Base-by-base conservation (phyloP, 306 rosid species). In the Vigna angularis region DNA sequence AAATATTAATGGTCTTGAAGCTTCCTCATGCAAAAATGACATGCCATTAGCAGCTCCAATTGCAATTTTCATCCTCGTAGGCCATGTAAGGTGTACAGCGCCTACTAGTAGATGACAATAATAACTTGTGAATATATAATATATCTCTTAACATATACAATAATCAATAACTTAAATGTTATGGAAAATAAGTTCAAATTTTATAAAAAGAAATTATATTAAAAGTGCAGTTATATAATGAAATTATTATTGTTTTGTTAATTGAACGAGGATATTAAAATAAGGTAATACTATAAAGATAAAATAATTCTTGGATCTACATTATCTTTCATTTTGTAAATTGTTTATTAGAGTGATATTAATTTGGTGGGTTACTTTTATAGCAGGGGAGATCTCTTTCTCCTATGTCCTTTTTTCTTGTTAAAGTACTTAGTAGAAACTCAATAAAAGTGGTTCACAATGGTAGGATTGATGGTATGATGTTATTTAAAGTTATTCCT, bases 21-120 rank as follows among this genome's bases (percentile, higher is more conserved):
- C 77, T 66, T 92, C 90, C 55, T 90, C 90, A 28, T 92, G 96
- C 49, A 92, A 80, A 83, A 79, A 92, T 11, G 93, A 88, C 63
- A 92, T 93, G 11, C 93, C 93, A 74, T 80, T 86, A 13, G 97
- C 97, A 44, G 90, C 93, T 68, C 86, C 96, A 30, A 88, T 74
- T 40, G 82, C 81, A 32, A 89, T 82, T 79, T 85, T 89, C 85
- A 93, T 66, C 75, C 97, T 82, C 10, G 62, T 18, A 7, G 78
- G 4, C 97, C 97, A 93, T 5, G 92, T 80, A 80, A 93, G 91
- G 7, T 74, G 70, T 74, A 32, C 4, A 34, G 66, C 0, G 72
- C 83, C 91, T 86, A 70, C 20, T 8, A 57, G 59, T 8, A 65
- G 6, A 70, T 3, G n/a, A 36, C 7, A 83, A 30, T 40, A 47